Evolutionary conservation across 2,329 filamentous ascomycete species (phyloP), one percentile per base, ranked within the genome.

Genomic region (Apiospora saccharicola): DNA sequence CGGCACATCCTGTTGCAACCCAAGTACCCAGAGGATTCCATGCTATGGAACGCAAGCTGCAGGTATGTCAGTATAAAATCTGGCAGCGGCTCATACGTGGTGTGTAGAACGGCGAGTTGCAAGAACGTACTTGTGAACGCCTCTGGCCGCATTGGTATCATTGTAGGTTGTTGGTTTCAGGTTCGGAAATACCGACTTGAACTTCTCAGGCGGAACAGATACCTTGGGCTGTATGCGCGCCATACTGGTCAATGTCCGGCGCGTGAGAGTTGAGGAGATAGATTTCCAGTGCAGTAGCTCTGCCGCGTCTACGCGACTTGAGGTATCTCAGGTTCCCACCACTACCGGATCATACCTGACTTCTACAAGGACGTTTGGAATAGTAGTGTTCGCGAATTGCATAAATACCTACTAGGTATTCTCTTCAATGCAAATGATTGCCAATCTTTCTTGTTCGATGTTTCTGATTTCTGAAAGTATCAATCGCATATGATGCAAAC

Each of bases 11-110:
- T 0, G 95, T 97, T 0, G 96, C 96, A 73, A 98, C 91, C 73
- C 96, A 86, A 12, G 90, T 93, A 46, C 96, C 95, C 0, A 94
- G 86, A 0, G 95, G 94, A 75, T 96, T 98, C 96, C 96, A 98
- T 51, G 93, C 92, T 75, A 98, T 91, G 1, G 93, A 92, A 53
- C 93, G 91, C 72, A 97, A 87, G 75, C 92, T 94, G 47, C n/a
- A 37, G n/a, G 46, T 22, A 12, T 7, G 57, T 64, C 57, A 64
- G 57, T 14, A 64, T 41, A 24, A 41, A 22, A 22, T 10, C n/a
- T 19, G 57, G 30, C 12, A 19, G n/a, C n/a, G 41, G 30, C 53
- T 10, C 34, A n/a, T 8, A 41, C 4, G 34, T 19, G 44, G 7
- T 14, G 24, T 19, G 24, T 49, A 12, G 6, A 26, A 13, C n/a